Evolutionary conservation across 169 alveolate genomes (phyloP).

Genomic region (Theileria equi): DNA sequence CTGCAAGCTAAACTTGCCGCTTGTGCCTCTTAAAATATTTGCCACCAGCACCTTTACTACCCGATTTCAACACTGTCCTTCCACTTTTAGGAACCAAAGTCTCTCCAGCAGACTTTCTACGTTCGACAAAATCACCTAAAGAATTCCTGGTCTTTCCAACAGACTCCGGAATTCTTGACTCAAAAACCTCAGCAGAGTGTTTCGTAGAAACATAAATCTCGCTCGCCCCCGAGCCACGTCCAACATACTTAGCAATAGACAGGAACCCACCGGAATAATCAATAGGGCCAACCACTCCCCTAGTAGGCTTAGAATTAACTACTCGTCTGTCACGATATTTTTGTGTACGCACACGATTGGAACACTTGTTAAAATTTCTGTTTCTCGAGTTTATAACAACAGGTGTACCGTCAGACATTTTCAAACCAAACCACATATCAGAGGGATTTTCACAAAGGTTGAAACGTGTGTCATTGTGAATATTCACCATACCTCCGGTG

Average conservation of each 20-base stretch:
- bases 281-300: constrained; percentile 37
- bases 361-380: constrained; percentile 7
- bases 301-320: neutral
- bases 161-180: too few species aligned
- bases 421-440: constrained; percentile 78
- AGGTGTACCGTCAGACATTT: constrained; percentile 69
- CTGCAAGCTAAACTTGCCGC: too few species aligned
- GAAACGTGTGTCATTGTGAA: constrained; percentile 44
- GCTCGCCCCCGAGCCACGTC: constrained; percentile 44
- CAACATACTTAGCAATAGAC: constrained; percentile 51
- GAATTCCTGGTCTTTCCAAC: too few species aligned
- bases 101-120: too few species aligned
- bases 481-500: constrained; percentile 66
- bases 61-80: too few species aligned
- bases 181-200: neutral
- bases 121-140: too few species aligned
- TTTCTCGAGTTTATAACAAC: constrained; percentile 67
- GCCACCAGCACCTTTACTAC: neutral
- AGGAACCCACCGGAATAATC: constrained; percentile 51
- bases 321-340: neutral
- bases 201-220: constrained; percentile 1
- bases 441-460: constrained; percentile 78
- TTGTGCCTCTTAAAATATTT: neutral
- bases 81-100: too few species aligned
- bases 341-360: neutral